Conservation (phyloP, 2,329 filamentous ascomycete genomes). For the Microsporum ferrugineum region DNA sequence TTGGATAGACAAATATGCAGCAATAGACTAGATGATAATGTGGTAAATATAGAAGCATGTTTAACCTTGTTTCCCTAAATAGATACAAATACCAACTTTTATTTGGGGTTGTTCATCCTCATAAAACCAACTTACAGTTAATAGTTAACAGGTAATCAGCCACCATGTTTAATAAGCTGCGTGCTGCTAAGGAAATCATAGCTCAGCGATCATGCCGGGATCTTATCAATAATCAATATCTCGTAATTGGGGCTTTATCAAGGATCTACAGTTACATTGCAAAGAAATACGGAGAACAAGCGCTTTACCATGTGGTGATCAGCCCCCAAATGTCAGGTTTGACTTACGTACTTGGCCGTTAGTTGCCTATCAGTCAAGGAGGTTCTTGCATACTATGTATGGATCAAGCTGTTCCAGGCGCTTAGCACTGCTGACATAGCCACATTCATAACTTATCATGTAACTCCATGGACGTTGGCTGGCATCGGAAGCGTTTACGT, state of each 20-base stretch:
- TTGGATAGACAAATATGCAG: background rate
- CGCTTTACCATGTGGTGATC: background rate
- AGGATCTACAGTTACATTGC: background rate
- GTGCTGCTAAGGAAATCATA: background rate
- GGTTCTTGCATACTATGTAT: background rate
- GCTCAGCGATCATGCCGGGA: background rate
- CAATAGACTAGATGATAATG: background rate
- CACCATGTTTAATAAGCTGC: background rate
- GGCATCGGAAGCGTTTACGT: background rate
- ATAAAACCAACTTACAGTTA: background rate
- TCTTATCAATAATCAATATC: background rate
- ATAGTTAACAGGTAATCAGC: background rate
- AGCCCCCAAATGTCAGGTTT: background rate
- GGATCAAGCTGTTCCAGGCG: background rate
- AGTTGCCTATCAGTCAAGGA: too few relatives aligned
- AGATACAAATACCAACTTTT: background rate
- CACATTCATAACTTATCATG: background rate
- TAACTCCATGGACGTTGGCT: background rate
- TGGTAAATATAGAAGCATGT: background rate
- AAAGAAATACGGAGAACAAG: background rate
- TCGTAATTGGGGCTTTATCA: background rate
- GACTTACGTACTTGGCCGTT: background rate
- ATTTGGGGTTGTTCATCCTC: background rate
- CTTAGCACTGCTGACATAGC: background rate
- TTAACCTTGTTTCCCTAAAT: background rate